Conservation (phyloP, 495 filamentous ascomycete genomes). For the Beverwykella pulmonaria region DNA sequence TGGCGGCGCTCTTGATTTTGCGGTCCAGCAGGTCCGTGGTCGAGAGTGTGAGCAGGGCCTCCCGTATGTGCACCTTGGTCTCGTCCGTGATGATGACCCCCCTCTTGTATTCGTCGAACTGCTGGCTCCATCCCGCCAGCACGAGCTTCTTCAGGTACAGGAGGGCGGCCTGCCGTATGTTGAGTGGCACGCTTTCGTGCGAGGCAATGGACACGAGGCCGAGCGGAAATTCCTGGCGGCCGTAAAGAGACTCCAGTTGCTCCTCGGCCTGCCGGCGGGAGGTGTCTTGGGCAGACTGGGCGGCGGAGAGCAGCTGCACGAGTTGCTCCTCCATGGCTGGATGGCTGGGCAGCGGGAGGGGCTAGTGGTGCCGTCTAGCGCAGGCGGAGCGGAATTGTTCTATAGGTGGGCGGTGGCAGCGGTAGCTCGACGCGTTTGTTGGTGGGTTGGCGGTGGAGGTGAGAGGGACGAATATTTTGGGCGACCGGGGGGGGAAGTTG, state of each 20-base stretch:
- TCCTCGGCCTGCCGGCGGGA: constrained; percentile 79
- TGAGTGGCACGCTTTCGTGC: constrained; percentile 67
- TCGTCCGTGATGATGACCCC: constrained; percentile 62
- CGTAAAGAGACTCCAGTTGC: constrained; percentile 67
- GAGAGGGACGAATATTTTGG: constrained; percentile 4
- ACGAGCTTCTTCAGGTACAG: constrained; percentile 80
- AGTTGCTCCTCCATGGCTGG: constrained; percentile 79
- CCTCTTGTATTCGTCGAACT: constrained; percentile 69
- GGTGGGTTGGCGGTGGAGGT: background rate
- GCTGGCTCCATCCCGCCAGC: constrained; percentile 72
- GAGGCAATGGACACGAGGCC: constrained; percentile 77
- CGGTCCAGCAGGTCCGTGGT: constrained; percentile 75
- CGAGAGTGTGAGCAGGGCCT: constrained; percentile 70
- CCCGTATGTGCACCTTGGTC: constrained; percentile 72
- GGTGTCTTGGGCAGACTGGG: constrained; percentile 68
- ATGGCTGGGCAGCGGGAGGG: constrained; percentile 1
- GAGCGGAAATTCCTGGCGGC: constrained; percentile 70
- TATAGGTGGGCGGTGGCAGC: background rate
- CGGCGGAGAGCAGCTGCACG: constrained; percentile 75
- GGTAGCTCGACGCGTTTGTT: constrained; percentile 1
- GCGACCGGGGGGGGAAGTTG: background rate
- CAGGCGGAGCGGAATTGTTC: constrained; percentile 14
- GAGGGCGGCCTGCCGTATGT: constrained; percentile 81
- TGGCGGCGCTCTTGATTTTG: constrained; percentile 82
- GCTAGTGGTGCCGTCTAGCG: background rate